phyloP scores from a whole-genome alignment of 2,329 filamentous ascomycete species.

The Talaromyces sp. region DNA sequence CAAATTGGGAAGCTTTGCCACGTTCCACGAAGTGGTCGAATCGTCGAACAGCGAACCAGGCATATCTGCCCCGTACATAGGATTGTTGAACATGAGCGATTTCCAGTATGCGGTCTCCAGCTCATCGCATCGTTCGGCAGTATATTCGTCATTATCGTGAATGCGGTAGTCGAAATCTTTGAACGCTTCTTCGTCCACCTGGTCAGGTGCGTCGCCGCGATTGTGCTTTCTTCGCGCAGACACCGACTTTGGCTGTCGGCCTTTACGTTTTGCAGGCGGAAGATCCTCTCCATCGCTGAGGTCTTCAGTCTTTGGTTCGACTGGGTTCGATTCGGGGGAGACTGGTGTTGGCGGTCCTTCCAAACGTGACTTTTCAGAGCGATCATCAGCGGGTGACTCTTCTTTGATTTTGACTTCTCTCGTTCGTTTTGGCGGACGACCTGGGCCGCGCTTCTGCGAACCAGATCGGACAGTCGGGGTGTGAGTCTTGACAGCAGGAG shows the following conservation, averaged over 20 bases:
- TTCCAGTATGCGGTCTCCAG: constrained; percentile 96
- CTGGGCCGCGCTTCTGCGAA: constrained; percentile 45
- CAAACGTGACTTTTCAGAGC: constrained; percentile 36
- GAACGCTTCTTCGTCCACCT: constrained; percentile 86
- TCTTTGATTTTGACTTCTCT: constrained; percentile 41
- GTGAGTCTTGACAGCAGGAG: constrained; percentile 34
- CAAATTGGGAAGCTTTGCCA: constrained; percentile 89
- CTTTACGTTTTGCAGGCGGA: constrained; percentile 45
- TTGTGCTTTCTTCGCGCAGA: constrained; percentile 86
- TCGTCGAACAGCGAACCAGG: constrained; percentile 93
- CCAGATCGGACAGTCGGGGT: constrained; percentile 33
- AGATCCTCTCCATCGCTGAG: constrained; percentile 44
- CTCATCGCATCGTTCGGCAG: constrained; percentile 86
- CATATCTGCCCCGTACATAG: constrained; percentile 94
- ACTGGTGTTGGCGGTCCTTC: constrained; percentile 54
- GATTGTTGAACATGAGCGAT: constrained; percentile 88
- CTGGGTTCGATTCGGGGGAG: constrained; percentile 52
- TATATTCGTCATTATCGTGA: constrained; percentile 79
- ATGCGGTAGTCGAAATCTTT: constrained; percentile 87
- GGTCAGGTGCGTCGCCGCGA: constrained; percentile 70
- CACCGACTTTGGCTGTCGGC: constrained; percentile 66
- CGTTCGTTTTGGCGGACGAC: constrained; percentile 37
- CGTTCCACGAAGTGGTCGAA: constrained; percentile 79
- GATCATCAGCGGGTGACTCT: constrained; percentile 35
- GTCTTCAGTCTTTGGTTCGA: constrained; percentile 56